Evolutionary conservation across 352 stramenopile genomes (phyloP).

Genomic region (Globisporangium echinulatum): DNA sequence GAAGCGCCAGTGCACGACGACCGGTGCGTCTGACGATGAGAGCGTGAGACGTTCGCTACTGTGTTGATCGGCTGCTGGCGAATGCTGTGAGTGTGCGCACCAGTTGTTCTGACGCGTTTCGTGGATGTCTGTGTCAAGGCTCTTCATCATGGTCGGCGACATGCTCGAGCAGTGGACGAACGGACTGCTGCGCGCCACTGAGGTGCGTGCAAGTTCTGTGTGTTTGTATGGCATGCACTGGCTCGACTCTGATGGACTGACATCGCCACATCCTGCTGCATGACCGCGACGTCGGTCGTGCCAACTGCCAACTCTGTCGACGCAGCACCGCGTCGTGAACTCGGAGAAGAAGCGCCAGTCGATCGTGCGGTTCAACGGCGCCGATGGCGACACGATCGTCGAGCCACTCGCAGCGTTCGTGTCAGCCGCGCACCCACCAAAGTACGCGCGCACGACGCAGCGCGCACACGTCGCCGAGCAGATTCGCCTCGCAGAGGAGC

Average conservation of each 20-base stretch:
- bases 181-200: conserved; percentile 55
- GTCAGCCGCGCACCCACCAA: conserved; percentile 33
- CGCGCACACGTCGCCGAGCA: conserved; percentile 52
- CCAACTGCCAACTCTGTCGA: neutral
- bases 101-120: neutral
- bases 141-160: conserved; percentile 79
- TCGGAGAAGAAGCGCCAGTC: conserved; percentile 69
- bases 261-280: no score
- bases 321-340: conserved; percentile 73
- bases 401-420: conserved; percentile 59
- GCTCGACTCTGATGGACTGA: no score
- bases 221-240: neutral
- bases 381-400: conserved; percentile 64
- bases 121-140: conserved; percentile 7
- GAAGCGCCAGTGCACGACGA: conserved; percentile 65
- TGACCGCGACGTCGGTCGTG: no score
- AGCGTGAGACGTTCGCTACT: no score
- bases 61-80: neutral
- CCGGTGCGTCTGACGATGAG: conserved; percentile 20
- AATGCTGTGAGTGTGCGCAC: neutral
- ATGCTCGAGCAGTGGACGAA: conserved; percentile 83
- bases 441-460: conserved; percentile 61
- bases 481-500: conserved; percentile 44
- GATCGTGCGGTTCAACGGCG: conserved; percentile 79
- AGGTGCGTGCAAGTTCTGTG: conserved; percentile 25